Conservation (phyloP, 306 rosid genomes). For the Medicago lupulina region DNA sequence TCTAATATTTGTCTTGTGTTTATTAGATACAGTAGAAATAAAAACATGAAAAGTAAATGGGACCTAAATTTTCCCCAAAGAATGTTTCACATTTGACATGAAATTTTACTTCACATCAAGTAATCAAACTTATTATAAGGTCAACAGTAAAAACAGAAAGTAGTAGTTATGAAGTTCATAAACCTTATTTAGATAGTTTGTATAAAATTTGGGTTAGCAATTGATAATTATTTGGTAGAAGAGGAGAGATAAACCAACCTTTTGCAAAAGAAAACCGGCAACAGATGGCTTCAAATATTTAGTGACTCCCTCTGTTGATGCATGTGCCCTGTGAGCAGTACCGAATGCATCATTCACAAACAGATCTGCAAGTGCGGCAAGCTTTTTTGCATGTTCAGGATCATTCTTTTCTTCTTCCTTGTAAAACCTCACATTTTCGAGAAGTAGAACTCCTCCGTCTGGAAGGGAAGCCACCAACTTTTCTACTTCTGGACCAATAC, state of each 20-base stretch:
- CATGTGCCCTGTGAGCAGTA: conserved; percentile 99
- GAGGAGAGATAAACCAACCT: conserved; percentile 57
- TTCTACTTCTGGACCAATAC: conserved; percentile 93
- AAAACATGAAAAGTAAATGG: too few species aligned
- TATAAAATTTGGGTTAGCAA: conserved; percentile 9
- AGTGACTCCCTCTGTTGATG: conserved; percentile 99
- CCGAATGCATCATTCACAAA: conserved; percentile 98
- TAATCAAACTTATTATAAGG: conserved; percentile 15
- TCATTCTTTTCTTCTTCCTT: conserved; percentile 99
- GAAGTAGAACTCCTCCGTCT: conserved; percentile 90
- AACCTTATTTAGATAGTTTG: conserved; percentile 17
- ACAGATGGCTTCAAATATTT: conserved; percentile 96
- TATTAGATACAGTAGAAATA: too few species aligned
- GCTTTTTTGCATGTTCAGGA: conserved; percentile 94
- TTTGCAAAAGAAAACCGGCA: conserved; percentile 96
- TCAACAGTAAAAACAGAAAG: neutral
- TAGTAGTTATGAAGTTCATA: neutral
- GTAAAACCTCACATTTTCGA: conserved; percentile 97
- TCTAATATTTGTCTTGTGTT: too few species aligned
- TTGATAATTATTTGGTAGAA: neutral
- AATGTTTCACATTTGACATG: conserved; percentile 7
- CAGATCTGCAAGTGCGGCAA: conserved; percentile 89
- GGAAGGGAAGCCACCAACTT: conserved; percentile 87
- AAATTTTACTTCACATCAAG: conserved; percentile 23
- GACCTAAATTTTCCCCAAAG: neutral